Evolutionary conservation across 2,329 filamentous ascomycete species (phyloP), one percentile per base, ranked within the genome.

Genomic region (Pezicula radicicola): DNA sequence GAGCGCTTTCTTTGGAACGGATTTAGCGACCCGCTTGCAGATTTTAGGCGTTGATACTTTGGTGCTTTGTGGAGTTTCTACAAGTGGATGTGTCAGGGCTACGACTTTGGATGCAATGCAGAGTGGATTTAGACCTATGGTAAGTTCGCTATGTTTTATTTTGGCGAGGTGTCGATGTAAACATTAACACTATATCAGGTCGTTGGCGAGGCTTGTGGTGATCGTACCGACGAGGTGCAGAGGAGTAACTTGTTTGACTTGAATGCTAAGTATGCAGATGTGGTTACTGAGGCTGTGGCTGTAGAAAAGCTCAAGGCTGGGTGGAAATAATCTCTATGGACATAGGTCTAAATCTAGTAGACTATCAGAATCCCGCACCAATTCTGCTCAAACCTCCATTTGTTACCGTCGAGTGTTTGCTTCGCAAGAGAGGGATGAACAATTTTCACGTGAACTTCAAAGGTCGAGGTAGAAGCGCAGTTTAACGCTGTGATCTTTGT

Each of bases 51-150:
- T 72, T 15, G 72, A 76, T 51, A 74, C 72, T 4, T 58, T 74
- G 15, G 71, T 76, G 6, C 61, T 77, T 12, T 74, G 73, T 53
- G 73, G 74, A 15, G 73, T 76, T 40, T 74, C 72, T 60, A 76
- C 73, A 13, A 71, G 68, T 52, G 74, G 74, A 1, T 75, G 74
- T 53, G 73, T 76, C 48, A 64, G 74, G 44, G 73, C 73, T 1
- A 72, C 65, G 4, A 69, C 72, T 3, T 56, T 76, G 46, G 74
- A 76, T 51, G 67, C 71, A 1, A 72, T 75, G 68, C 71, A 72
- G 51, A 50, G 67, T 48, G 73, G 72, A 1, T 75, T 70, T 43
- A 63, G 72, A 42, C 70, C 71, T 7, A 41, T 72, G 71, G 69
- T 45, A 9, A 45, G 42, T 45, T 27, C 27, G 5, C n/a, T 3